phyloP scores from a whole-genome alignment of 768 basidiomycete genomes.

The Xerocomellus amylosporus region DNA sequence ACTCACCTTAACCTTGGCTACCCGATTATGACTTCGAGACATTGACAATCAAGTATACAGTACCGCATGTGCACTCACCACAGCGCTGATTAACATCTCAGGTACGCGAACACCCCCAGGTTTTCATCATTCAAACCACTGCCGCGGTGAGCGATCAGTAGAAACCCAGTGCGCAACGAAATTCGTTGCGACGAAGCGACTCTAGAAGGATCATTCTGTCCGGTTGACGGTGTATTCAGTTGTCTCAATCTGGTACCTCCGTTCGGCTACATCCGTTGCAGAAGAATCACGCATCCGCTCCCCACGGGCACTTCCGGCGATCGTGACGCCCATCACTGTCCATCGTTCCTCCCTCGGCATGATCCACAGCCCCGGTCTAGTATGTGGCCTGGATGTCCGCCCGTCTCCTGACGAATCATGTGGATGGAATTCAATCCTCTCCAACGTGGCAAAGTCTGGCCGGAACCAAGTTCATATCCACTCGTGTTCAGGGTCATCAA shows the following conservation, averaged over 20 bases:
- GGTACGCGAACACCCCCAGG: constrained; percentile 11
- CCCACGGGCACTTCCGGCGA: constrained; percentile 25
- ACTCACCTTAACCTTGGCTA: constrained; percentile 7
- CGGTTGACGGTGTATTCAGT: constrained; percentile 10
- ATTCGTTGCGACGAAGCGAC: not conserved
- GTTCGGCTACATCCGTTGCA: constrained; percentile 25
- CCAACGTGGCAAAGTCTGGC: not conserved
- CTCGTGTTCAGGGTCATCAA: constrained; percentile 24
- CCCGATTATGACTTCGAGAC: constrained; percentile 3
- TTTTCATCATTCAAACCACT: constrained; percentile 3
- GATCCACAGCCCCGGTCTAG: not conserved
- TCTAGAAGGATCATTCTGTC: constrained; percentile 8
- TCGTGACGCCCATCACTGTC: constrained; percentile 11
- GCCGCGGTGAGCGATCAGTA: not conserved
- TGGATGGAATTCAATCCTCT: constrained; percentile 1
- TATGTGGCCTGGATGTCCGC: constrained; percentile 3
- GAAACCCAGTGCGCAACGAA: not conserved
- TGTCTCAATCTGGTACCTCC: constrained; percentile 25
- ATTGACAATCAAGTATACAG: not conserved
- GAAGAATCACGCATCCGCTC: constrained; percentile 10
- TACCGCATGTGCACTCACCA: constrained; percentile 1
- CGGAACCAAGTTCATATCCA: not conserved
- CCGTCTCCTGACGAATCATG: constrained; percentile 1
- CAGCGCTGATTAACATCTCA: constrained; percentile 10
- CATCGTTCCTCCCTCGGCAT: not conserved